Evolutionary conservation across 768 basidiomycete genomes (phyloP).

Genomic region (Lactarius tabidus): DNA sequence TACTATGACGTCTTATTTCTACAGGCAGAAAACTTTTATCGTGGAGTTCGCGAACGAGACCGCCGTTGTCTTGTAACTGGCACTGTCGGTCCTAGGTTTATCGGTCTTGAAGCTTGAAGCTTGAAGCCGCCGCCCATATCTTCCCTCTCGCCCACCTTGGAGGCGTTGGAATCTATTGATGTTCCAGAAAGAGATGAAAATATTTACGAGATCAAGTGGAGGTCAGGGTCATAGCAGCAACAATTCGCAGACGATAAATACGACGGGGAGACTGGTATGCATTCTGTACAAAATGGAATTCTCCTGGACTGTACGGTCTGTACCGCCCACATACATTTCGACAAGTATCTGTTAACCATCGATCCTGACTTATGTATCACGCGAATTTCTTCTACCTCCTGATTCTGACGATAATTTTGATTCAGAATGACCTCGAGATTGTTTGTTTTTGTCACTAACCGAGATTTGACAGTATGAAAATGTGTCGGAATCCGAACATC

Average conservation of each 20-base stretch:
- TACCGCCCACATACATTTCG: background rate
- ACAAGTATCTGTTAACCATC: background rate
- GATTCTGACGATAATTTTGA: background rate
- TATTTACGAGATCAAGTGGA: too few relatives aligned
- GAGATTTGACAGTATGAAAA: background rate
- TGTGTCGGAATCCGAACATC: background rate
- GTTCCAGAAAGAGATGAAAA: too few relatives aligned
- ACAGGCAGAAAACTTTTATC: background rate
- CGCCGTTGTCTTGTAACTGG: background rate
- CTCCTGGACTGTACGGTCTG: background rate
- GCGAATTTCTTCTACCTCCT: background rate
- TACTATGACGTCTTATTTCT: background rate
- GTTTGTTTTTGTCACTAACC: background rate
- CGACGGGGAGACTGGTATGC: too few relatives aligned
- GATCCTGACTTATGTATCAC: background rate
- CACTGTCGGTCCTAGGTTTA: background rate
- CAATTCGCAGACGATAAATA: background rate
- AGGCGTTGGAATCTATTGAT: too few relatives aligned
- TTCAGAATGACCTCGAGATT: background rate
- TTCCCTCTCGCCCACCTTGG: background rate
- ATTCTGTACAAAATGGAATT: background rate
- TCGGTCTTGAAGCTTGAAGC: background rate
- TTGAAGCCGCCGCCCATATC: too few relatives aligned
- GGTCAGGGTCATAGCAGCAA: background rate
- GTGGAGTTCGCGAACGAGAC: background rate